Base-by-base conservation (phyloP, 768 basidiomycete species). In the Cyclocybe aegerita region DNA sequence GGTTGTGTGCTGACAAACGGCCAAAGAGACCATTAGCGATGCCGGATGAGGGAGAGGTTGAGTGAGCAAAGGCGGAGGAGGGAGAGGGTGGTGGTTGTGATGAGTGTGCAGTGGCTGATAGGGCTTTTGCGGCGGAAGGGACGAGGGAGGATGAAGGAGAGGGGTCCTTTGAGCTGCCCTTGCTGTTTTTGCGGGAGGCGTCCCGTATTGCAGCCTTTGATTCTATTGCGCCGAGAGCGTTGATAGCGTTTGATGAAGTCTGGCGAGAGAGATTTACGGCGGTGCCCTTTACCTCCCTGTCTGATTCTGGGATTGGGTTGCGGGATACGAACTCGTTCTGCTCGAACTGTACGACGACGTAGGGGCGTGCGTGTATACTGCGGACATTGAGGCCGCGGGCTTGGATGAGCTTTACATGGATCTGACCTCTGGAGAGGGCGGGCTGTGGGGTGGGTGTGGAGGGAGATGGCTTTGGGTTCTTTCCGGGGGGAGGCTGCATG, bases 301-400 rank as follows among this genome's bases (percentile, higher is more conserved):
- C 90, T 12, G 78, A 73, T 67, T 92, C 90, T 57, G 84, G 82
- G 17, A 87, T 90, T 23, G 93, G 91, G 67, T 96, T 91, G 39
- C 97, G 76, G 60, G 86, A 86, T 67, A 99, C 86, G 65, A 98
- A 99, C 71, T 99, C 97, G 78, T 93, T 98, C 70, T 98, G 90
- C 75, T 99, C 97, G 70, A 98, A 99, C 69, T 94, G 90, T 59
- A 95, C 94, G 66, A 98, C 95, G 60, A 94, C 90, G 67, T 99
- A 98, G 12, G 94, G 91, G 0, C 84, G 77, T 3, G 89, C 83
- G 54, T 75, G 66, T 38, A 79, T 60, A 10, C 84, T 79, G 39
- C 78, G 77, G 46, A 93, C 86, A 56, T 85, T 85, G 65, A 99
- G 86, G 8, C 80, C 82, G 42, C 92, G 82, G 9, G 92, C 97